Percentiles rank a stretch among this genome's conserved stretches.
phyloP scores from a whole-genome alignment of 2,329 filamentous ascomycete species.

The Didymella pomorum region DNA sequence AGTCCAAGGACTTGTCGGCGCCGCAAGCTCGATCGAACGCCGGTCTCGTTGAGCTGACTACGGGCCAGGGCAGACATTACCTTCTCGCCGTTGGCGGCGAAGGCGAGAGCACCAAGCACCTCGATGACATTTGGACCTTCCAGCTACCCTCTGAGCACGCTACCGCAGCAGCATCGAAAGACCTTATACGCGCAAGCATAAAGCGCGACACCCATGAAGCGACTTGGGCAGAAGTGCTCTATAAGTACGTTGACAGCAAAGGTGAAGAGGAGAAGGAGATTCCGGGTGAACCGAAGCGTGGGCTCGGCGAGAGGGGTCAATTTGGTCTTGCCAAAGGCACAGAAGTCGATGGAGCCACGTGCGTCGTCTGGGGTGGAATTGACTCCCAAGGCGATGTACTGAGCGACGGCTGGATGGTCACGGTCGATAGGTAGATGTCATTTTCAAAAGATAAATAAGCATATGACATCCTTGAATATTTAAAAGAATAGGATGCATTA shows the following conservation, averaged over 20 bases:
- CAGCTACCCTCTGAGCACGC: slow-evolving; percentile 59
- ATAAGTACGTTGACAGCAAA: slow-evolving; percentile 55
- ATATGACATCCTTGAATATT: not conserved
- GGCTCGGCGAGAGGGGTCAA: slow-evolving; percentile 52
- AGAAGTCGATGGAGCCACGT: slow-evolving; percentile 57
- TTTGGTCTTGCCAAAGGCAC: slow-evolving; percentile 52
- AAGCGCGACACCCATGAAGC: slow-evolving; percentile 57
- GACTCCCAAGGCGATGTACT: slow-evolving; percentile 53
- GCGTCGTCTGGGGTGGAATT: slow-evolving; percentile 63
- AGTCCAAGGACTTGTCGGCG: slow-evolving; percentile 22
- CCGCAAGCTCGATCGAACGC: slow-evolving; percentile 56
- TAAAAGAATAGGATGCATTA: no score
- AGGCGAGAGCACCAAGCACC: slow-evolving; percentile 32
- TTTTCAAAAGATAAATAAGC: not conserved
- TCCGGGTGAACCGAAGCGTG: slow-evolving; percentile 48
- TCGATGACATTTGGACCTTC: slow-evolving; percentile 61
- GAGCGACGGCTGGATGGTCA: slow-evolving; percentile 55
- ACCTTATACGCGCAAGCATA: slow-evolving; percentile 57
- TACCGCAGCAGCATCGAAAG: slow-evolving; percentile 60
- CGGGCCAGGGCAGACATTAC: slow-evolving; percentile 62
- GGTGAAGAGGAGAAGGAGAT: slow-evolving; percentile 55
- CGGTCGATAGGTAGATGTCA: slow-evolving; percentile 43
- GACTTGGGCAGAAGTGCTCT: slow-evolving; percentile 61
- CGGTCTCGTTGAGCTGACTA: slow-evolving; percentile 58
- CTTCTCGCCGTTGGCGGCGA: slow-evolving; percentile 61